Base-by-base conservation (phyloP, 2,329 filamentous ascomycete genomes). In the Chrysoporthe austroafricana region DNA sequence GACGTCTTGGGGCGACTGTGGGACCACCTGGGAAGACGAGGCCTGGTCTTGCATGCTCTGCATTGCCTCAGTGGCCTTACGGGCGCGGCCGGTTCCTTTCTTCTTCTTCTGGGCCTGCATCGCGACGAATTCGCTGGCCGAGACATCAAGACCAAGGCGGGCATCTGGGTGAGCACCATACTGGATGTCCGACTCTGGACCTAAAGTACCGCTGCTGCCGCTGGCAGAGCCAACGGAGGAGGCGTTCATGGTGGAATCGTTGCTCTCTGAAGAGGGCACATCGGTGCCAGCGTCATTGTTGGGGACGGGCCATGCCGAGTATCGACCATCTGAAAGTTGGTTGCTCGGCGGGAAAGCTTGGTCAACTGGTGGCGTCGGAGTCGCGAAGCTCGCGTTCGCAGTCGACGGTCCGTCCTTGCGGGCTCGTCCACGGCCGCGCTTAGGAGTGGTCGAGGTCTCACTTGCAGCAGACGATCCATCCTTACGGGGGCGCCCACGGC, bases 141-240 rank as follows among this genome's bases (percentile, higher is more conserved):
- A 62, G 46, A 39, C 21, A 34, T 50, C 34, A 21, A 62, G 46
- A 4, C 60, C 46, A 42, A 62, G 60, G 34, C 60, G 60, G 6
- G 60, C 60, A 13, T 52, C 13, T 8, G 60, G 60, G 32, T 62
- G 11, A 32, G 46, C 46, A 9, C n/a, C 34, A 34, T 62, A 62
- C 9, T 42, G 32, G 7, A 36, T 16, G 7, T n/a, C 34, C 16
- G 26, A 14, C 14, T 46, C 58, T 6, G 5, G 5, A 16, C 26
- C 50, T 26, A 54, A 11, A 54, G 36, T 39, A 26, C 26, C 26
- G 46, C 46, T n/a, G 46, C 46, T 48, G 46, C 46, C 46, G 16
- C 36, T 39, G 36, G 36, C 5, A 39, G 36, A 39, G 36, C 36
- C 36, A 6, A 39, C 36, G 36, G 36, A 39, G 36, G 36, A 39